These are phyloP conservation scores for Blastobotrys mokoenaii DNA, from an alignment of 805 yeast genomes.

Conservation along the genomic window DNA sequence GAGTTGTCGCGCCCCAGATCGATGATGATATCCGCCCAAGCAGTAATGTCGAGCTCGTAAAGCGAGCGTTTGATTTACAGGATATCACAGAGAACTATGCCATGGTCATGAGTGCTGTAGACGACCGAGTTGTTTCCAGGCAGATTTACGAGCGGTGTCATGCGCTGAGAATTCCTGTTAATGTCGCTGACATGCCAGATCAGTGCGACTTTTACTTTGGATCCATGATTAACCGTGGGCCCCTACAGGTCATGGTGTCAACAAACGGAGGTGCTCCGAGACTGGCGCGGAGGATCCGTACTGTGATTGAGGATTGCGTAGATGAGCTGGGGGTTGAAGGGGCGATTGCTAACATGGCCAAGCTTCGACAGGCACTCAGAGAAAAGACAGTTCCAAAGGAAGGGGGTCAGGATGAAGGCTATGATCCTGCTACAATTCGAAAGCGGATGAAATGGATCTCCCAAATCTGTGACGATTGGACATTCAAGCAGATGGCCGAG, in stretches of 20 bases:
- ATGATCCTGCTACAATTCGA: constrained; percentile 33
- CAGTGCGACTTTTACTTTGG: constrained; percentile 84
- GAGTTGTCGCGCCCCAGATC: constrained; percentile 47
- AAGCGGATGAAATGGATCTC: constrained; percentile 67
- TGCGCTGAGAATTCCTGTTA: constrained; percentile 46
- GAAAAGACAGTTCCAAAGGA: constrained; percentile 39
- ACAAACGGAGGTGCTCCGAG: constrained; percentile 81
- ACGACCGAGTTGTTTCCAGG: constrained; percentile 54
- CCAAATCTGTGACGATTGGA: constrained; percentile 49
- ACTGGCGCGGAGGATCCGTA: constrained; percentile 54
- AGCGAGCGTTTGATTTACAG: constrained; percentile 9
- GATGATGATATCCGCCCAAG: constrained; percentile 19
- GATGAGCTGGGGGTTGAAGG: constrained; percentile 37
- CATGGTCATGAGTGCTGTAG: constrained; percentile 65
- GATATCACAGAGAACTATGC: constrained; percentile 41
- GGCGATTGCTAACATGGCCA: constrained; percentile 55
- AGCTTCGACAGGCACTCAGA: constrained; percentile 44
- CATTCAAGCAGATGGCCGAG: constrained; percentile 52
- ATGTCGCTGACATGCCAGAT: constrained; percentile 79
- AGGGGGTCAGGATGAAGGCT: constrained; percentile 24
- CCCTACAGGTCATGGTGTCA: constrained; percentile 70
- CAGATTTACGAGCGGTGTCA: constrained; percentile 45
- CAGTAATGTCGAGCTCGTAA: constrained; percentile 9
- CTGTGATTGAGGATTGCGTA: constrained; percentile 39
- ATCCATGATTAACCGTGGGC: constrained; percentile 62